phyloP scores from a whole-genome alignment of 2,329 filamentous ascomycete genomes.

The Furcasterigmium sp. region DNA sequence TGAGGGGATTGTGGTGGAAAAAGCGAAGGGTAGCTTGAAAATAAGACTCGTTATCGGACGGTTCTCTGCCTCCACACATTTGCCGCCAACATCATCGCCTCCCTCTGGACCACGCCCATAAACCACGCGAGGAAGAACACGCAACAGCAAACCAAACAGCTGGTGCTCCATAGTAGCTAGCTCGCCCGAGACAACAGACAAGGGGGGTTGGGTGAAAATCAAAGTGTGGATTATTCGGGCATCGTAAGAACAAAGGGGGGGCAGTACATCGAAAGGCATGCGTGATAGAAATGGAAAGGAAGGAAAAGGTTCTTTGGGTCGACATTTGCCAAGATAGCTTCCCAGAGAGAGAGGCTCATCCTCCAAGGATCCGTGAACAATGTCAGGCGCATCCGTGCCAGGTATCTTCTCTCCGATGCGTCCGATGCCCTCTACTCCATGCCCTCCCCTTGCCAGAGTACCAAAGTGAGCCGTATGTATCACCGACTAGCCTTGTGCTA shows the following conservation, averaged over 20 bases:
- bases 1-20: neutral
- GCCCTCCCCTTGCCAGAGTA: conserved; percentile 22
- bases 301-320: conserved; percentile 3
- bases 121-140: conserved; percentile 7
- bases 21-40: neutral
- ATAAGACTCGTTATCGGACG: no score
- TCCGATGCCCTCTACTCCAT: conserved; percentile 28
- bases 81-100: no score
- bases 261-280: conserved; percentile 7
- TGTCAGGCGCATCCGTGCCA: conserved; percentile 23
- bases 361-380: conserved; percentile 6
- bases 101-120: no score
- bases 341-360: conserved; percentile 3
- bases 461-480: conserved; percentile 15
- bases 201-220: neutral
- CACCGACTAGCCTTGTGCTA: conserved; percentile 27
- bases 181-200: neutral
- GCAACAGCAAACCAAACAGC: conserved; percentile 10
- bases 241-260: conserved; percentile 6
- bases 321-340: conserved; percentile 8
- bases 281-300: conserved; percentile 5
- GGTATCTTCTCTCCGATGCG: conserved; percentile 31
- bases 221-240: conserved; percentile 8
- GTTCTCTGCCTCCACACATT: conserved; percentile 7
- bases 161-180: conserved; percentile 1